phyloP scores from a whole-genome alignment of 768 basidiomycete species.

The Kwoniella sp. region DNA sequence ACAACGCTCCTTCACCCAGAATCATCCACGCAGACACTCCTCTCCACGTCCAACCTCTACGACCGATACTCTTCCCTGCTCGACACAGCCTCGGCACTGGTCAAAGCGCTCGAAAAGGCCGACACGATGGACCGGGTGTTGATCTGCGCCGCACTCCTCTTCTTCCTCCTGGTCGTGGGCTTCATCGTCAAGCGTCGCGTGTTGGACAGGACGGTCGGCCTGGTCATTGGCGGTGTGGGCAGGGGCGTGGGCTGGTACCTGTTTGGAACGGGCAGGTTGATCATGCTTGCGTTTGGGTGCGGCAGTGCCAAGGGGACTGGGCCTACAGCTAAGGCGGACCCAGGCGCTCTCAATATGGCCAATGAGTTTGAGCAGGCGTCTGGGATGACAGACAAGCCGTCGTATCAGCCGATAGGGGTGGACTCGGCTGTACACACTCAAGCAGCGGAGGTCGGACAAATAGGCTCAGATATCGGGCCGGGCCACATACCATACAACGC shows the following conservation, averaged over 20 bases:
- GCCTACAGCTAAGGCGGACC: too few species aligned
- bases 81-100: conserved; percentile 72
- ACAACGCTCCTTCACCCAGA: conserved; percentile 52
- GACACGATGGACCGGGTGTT: conserved; percentile 89
- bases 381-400: background rate
- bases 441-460: background rate
- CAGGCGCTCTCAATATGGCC: background rate
- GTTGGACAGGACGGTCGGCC: conserved; percentile 67
- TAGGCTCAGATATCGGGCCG: background rate
- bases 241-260: conserved; percentile 76
- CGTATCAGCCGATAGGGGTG: background rate
- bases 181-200: conserved; percentile 86
- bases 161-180: conserved; percentile 77
- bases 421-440: background rate
- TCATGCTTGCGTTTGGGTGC: conserved; percentile 16
- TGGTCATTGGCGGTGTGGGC: conserved; percentile 8
- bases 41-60: conserved; percentile 69
- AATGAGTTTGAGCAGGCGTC: background rate
- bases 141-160: conserved; percentile 69
- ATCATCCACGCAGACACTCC: conserved; percentile 70
- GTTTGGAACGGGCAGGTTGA: conserved; percentile 36
- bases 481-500: conserved; percentile 3
- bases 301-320: too few species aligned
- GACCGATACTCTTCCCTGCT: conserved; percentile 58
- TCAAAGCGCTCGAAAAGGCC: conserved; percentile 79